Percentiles rank a stretch among this genome's conserved stretches.
phyloP scores from a whole-genome alignment of 2,329 filamentous ascomycete genomes.

The Fusarium albidum region DNA sequence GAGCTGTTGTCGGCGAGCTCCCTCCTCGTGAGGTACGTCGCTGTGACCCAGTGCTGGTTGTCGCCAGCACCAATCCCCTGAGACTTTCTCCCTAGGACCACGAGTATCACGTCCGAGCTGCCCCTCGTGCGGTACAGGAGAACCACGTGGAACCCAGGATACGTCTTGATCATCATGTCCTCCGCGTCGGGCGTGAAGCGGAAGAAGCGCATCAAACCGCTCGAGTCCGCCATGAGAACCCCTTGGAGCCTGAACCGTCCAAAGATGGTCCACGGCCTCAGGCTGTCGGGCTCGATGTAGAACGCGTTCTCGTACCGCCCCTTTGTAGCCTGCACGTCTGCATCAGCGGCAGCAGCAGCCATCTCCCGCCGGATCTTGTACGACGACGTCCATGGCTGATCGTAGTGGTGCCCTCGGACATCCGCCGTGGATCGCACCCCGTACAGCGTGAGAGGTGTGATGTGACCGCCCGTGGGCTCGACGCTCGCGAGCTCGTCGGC shows the following conservation, averaged over 20 bases:
- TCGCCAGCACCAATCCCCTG: neutral
- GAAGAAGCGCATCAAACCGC: constrained; percentile 5
- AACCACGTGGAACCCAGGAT: neutral
- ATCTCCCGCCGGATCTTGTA: constrained; percentile 7
- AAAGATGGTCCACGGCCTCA: constrained; percentile 5
- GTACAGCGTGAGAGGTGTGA: neutral
- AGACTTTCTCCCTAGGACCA: neutral
- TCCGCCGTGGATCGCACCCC: neutral
- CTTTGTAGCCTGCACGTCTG: neutral
- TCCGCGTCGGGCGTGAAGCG: neutral
- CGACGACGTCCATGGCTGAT: constrained; percentile 5
- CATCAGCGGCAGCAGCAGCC: neutral
- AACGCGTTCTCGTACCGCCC: constrained; percentile 5
- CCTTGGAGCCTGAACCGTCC: neutral
- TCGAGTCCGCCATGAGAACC: constrained; percentile 1
- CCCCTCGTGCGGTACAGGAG: neutral
- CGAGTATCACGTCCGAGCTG: neutral
- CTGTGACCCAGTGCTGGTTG: constrained; percentile 1
- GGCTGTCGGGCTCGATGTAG: neutral
- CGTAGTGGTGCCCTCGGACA: neutral
- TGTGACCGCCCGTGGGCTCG: neutral
- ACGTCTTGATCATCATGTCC: constrained; percentile 8
- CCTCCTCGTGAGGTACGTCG: neutral
- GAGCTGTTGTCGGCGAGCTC: neutral
- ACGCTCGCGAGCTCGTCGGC: constrained; percentile 2